Conservation (phyloP, 2,329 filamentous ascomycete genomes). For the Talaromyces pinophilus region DNA sequence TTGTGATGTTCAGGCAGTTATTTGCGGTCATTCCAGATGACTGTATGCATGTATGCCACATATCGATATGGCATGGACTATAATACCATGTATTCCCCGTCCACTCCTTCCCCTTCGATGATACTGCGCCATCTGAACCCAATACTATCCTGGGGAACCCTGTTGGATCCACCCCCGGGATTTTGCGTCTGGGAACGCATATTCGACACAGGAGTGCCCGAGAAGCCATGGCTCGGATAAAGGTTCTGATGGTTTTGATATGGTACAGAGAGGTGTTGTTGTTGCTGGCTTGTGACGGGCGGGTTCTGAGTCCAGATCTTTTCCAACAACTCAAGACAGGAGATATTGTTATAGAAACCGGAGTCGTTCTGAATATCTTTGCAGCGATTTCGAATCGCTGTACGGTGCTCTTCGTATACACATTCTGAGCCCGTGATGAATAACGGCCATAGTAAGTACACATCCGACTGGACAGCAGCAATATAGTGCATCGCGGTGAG, state of each 20-base stretch:
- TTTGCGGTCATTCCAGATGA: constrained; percentile 4
- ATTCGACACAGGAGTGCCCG: constrained; percentile 21
- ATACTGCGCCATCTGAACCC: constrained; percentile 36
- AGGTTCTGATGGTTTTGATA: constrained; percentile 26
- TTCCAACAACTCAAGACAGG: constrained; percentile 81
- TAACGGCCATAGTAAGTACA: constrained; percentile 90
- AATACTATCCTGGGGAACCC: constrained; percentile 1
- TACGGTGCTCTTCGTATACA: constrained; percentile 75
- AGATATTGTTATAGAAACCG: constrained; percentile 91
- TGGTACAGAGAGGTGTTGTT: constrained; percentile 26
- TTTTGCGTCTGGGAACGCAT: constrained; percentile 14
- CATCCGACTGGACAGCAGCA: constrained; percentile 75
- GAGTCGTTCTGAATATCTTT: constrained; percentile 83
- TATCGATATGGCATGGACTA: constrained; percentile 20
- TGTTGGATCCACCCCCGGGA: not conserved
- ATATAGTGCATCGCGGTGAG: constrained; percentile 82
- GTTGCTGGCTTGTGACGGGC: constrained; percentile 9
- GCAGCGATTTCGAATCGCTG: constrained; percentile 76
- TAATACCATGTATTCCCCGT: constrained; percentile 39
- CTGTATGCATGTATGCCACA: not conserved
- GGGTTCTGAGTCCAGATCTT: constrained; percentile 67
- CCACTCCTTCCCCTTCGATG: constrained; percentile 32
- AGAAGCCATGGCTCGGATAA: constrained; percentile 8
- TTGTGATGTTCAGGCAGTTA: not conserved
- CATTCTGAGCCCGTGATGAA: constrained; percentile 91